These are phyloP conservation scores for Myxozyma udenii DNA, from an alignment of 805 yeast species.

Conservation along the genomic window DNA sequence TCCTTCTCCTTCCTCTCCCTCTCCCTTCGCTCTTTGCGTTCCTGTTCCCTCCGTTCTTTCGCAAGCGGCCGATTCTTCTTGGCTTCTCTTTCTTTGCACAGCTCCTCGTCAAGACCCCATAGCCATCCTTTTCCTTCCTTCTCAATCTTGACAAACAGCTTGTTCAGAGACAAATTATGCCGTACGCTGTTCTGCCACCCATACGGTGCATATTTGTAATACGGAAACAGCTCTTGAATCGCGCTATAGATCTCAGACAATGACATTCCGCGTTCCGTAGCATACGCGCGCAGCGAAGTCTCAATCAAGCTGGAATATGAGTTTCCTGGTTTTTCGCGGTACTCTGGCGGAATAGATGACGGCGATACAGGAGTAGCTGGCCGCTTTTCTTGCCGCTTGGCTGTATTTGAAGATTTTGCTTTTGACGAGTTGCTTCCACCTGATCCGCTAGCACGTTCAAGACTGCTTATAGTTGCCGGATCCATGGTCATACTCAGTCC, in stretches of 20 bases:
- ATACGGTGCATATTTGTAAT: slow-evolving; percentile 87
- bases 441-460: not conserved
- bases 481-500: not conserved
- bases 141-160: slow-evolving; percentile 75
- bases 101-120: slow-evolving; percentile 88
- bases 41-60: slow-evolving; percentile 65
- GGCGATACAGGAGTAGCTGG: slow-evolving; percentile 27
- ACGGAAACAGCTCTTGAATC: slow-evolving; percentile 84
- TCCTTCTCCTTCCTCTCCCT: slow-evolving; percentile 34
- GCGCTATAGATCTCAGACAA: slow-evolving; percentile 81
- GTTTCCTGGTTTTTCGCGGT: slow-evolving; percentile 75
- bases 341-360: slow-evolving; percentile 79
- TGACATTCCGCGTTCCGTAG: slow-evolving; percentile 71
- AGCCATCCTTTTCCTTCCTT: slow-evolving; percentile 93
- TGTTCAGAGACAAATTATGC: slow-evolving; percentile 82
- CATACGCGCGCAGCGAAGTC: slow-evolving; percentile 66
- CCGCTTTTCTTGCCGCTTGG: slow-evolving; percentile 18
- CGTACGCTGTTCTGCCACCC: slow-evolving; percentile 97
- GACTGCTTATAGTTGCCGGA: not conserved
- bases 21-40: slow-evolving; percentile 43
- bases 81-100: slow-evolving; percentile 75
- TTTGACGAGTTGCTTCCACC: not conserved
- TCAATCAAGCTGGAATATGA: slow-evolving; percentile 81
- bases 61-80: slow-evolving; percentile 51
- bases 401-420: not conserved